These are phyloP conservation scores for Ophiostoma angusticollis DNA, from an alignment of 2,329 filamentous ascomycete species.

Conservation along the genomic window DNA sequence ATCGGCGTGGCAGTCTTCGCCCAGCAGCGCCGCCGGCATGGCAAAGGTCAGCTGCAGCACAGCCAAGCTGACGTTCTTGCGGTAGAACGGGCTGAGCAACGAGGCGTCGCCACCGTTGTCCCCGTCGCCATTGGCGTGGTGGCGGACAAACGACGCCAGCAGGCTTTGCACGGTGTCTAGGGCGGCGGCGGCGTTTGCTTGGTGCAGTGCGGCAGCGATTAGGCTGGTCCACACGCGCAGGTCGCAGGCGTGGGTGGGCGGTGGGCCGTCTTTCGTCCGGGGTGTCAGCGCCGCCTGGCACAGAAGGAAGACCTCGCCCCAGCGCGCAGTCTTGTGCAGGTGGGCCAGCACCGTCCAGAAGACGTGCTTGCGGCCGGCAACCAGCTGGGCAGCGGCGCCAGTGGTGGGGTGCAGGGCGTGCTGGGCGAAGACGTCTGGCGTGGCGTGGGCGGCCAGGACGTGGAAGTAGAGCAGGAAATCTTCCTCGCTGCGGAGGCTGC, in stretches of 20 bases:
- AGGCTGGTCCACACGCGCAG: conserved; percentile 24
- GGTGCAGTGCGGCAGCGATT: conserved; percentile 20
- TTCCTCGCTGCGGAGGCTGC: conserved; percentile 32
- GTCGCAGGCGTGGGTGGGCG: conserved; percentile 33
- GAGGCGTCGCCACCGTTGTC: conserved; percentile 15
- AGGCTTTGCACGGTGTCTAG: conserved; percentile 19
- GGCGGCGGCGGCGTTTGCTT: conserved; percentile 17
- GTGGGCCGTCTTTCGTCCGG: conserved; percentile 24
- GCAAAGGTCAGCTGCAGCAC: conserved; percentile 21
- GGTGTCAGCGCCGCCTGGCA: conserved; percentile 31
- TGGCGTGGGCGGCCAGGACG: conserved; percentile 31
- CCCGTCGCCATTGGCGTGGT: conserved; percentile 18
- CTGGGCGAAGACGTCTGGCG: conserved; percentile 27
- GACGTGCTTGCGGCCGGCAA: conserved; percentile 33
- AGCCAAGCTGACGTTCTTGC: conserved; percentile 22
- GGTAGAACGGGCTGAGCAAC: conserved; percentile 25
- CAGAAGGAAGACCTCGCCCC: conserved; percentile 29
- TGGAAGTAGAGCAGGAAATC: conserved; percentile 38
- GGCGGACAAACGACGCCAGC: no score
- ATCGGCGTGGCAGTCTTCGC: conserved; percentile 6
- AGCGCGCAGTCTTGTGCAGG: conserved; percentile 27
- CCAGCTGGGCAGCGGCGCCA: conserved; percentile 31
- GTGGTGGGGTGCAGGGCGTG: conserved; percentile 27
- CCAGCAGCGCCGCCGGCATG: conserved; percentile 15
- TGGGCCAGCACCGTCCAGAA: conserved; percentile 28